Conservation (phyloP, 2,329 filamentous ascomycete genomes). For the Mollisiaceae sp. region DNA sequence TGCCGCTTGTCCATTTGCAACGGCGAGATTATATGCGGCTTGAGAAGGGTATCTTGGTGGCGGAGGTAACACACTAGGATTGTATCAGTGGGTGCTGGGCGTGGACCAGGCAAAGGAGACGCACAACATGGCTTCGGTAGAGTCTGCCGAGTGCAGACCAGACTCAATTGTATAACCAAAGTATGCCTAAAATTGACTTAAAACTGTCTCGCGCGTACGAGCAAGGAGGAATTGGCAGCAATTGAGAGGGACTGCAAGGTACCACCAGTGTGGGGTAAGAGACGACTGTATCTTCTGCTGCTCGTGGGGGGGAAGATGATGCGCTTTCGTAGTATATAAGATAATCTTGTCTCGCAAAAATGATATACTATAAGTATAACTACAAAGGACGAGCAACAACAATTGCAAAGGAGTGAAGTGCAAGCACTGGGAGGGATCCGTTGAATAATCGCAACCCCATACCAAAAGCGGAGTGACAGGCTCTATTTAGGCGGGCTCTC, state of each 20-base stretch:
- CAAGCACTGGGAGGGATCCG: not conserved
- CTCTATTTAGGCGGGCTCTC: not conserved
- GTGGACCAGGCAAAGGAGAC: slow-evolving; percentile 19
- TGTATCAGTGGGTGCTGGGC: slow-evolving; percentile 29
- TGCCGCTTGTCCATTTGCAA: slow-evolving; percentile 68
- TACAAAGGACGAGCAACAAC: not conserved
- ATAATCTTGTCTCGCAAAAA: not conserved
- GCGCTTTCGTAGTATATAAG: not conserved
- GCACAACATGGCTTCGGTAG: slow-evolving; percentile 39
- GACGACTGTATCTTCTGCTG: not conserved
- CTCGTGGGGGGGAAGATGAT: not conserved
- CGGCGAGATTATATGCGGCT: slow-evolving; percentile 73
- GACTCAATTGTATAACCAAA: slow-evolving; percentile 49
- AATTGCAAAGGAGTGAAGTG: not conserved
- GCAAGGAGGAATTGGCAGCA: slow-evolving; percentile 6
- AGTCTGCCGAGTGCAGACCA: slow-evolving; percentile 30
- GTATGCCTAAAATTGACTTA: not conserved
- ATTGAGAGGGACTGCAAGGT: slow-evolving; percentile 26
- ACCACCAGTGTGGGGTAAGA: slow-evolving; percentile 33
- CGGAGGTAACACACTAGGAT: slow-evolving; percentile 72
- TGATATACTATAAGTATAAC: not conserved
- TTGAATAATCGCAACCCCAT: not conserved
- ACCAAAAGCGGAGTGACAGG: not conserved
- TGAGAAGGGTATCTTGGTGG: slow-evolving; percentile 83
- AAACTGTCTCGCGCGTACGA: slow-evolving; percentile 36